Percentiles rank a stretch among this genome's conserved stretches.
These are phyloP conservation scores for Globisporangium orthogonon DNA, from an alignment of 352 stramenopile species.

Conservation along the genomic window DNA sequence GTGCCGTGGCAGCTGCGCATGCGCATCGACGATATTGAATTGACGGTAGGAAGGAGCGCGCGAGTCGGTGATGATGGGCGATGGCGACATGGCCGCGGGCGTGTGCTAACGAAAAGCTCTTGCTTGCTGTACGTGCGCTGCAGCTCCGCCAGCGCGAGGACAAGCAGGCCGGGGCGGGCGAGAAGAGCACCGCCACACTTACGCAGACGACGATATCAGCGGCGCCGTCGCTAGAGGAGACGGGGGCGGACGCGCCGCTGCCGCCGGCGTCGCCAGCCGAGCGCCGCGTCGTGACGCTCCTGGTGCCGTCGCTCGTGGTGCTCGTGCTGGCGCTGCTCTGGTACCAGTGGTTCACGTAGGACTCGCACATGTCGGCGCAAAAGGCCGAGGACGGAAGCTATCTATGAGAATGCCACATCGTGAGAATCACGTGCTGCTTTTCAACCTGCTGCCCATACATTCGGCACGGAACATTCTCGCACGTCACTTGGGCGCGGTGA, in stretches of 20 bases:
- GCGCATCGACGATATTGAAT: conserved; percentile 77
- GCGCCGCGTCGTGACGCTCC: conserved; percentile 29
- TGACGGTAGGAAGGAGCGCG: conserved; percentile 36
- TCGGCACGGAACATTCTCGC: neutral
- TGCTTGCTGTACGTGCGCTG: neutral
- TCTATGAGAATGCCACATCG: neutral
- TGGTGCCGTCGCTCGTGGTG: conserved; percentile 39
- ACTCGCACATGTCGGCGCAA: no score
- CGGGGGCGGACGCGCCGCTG: conserved; percentile 4
- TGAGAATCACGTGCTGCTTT: neutral
- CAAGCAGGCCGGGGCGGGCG: conserved; percentile 13
- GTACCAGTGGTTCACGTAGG: conserved; percentile 28
- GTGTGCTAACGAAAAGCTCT: neutral
- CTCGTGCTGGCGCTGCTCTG: conserved; percentile 43
- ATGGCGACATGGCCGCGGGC: no score
- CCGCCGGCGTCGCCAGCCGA: conserved; percentile 14
- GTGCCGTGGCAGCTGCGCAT: conserved; percentile 66
- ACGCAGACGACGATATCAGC: conserved; percentile 1
- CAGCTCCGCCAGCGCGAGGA: conserved; percentile 42
- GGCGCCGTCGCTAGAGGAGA: neutral
- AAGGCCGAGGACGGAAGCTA: no score
- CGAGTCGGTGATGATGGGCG: neutral
- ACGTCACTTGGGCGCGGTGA: neutral
- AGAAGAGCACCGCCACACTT: conserved; percentile 15
- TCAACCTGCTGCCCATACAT: no score